Base-by-base conservation (phyloP, 768 basidiomycete species). In the Leucocoprinus birnbaumii region DNA sequence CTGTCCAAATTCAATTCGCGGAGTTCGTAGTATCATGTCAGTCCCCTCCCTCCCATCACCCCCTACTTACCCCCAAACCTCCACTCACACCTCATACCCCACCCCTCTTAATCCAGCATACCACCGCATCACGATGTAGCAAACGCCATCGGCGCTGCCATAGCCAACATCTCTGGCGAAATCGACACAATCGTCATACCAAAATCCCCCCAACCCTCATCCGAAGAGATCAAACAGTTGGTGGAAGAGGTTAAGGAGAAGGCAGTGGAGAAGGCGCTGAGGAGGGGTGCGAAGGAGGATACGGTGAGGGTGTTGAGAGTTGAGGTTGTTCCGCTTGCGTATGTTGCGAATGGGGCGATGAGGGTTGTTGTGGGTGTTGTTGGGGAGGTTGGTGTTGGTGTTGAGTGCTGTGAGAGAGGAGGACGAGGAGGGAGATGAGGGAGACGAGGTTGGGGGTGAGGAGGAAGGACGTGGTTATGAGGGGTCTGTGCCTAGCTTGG, bases 81-180 rank as follows among this genome's bases (percentile, higher is more conserved):
- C 5, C 35, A 16, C 19, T 47, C 2, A 11, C 3, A 8, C n/a
- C n/a, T n/a, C n/a, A n/a, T n/a, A n/a, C n/a, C n/a, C n/a, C n/a
- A n/a, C n/a, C n/a, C n/a, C n/a, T n/a, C n/a, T n/a, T 11, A n/a
- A n/a, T 27, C 6, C 41, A 71, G 70, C 16, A 34, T 63, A 14
- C 71, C 71, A 8, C 65, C 63, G 8, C 63, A 67, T 51, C 63
- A 73, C 58, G 76, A 78, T 46, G 81, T 84, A 35, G 84, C 85
- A 9, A 84, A 86, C 52, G 84, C 85, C 6, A 79, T 85, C 2
- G 84, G 84, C 3, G 80, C 80, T 14, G 80, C 79, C 2, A 77
- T 71, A 19, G 59, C 63, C 35, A 76, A 67, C 35, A 72, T 80
- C 53, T 75, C 78, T 1, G 74, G 75, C 3, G 72, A 68, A 41